These are phyloP conservation scores for Sicyos baderoa DNA, from an alignment of 306 rosid genomes.

Conservation along the genomic window DNA sequence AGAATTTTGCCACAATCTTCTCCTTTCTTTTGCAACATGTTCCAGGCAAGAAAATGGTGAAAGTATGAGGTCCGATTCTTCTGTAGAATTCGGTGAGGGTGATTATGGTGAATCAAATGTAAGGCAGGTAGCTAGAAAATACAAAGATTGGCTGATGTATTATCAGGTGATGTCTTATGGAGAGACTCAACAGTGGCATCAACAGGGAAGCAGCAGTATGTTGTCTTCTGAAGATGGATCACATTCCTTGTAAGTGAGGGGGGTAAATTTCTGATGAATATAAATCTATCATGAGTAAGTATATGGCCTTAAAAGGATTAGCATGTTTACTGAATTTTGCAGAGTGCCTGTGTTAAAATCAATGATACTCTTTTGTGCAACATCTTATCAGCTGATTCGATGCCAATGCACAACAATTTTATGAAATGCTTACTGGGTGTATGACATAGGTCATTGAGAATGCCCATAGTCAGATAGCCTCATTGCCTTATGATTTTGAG, in stretches of 20 bases:
- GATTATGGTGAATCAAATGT: conserved; percentile 28
- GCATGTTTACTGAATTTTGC: background rate
- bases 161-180: conserved; percentile 68
- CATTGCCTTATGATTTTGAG: background rate
- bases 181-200: conserved; percentile 43
- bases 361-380: conserved; percentile 2
- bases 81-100: conserved; percentile 23
- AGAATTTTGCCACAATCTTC: conserved; percentile 41
- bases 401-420: background rate
- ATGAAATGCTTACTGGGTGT: background rate
- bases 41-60: conserved; percentile 16
- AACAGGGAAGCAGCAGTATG: conserved; percentile 26
- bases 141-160: conserved; percentile 59
- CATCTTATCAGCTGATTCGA: background rate
- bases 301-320: background rate
- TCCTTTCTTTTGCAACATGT: conserved; percentile 23
- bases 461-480: background rate
- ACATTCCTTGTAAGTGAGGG: conserved; percentile 38
- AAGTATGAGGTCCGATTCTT: conserved; percentile 23
- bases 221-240: conserved; percentile 25
- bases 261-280: conserved; percentile 3
- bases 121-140: conserved; percentile 51
- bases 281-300: background rate
- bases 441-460: background rate
- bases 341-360: background rate